Evolutionary conservation across 2,329 filamentous ascomycete genomes (phyloP).

Genomic region (Pseudophaeomoniella oleicola): DNA sequence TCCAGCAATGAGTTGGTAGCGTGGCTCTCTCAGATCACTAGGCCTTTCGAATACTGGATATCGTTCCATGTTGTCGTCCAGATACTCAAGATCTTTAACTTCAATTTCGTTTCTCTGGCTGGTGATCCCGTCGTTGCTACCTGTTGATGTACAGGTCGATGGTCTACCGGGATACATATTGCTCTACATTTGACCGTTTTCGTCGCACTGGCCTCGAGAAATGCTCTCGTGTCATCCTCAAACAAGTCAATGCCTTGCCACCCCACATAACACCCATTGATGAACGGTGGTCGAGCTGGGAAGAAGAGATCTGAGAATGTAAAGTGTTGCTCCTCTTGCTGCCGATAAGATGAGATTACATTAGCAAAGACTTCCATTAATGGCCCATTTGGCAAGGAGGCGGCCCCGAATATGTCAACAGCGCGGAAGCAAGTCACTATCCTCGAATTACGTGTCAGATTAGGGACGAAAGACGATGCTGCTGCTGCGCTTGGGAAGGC

Average conservation of each 20-base stretch:
- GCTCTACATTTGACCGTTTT: neutral
- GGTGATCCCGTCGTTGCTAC: neutral
- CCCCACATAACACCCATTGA: neutral
- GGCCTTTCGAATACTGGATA: slow-evolving; percentile 1
- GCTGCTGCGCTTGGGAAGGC: neutral
- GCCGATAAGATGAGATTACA: neutral
- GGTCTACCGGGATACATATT: neutral
- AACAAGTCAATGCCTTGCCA: slow-evolving; percentile 1
- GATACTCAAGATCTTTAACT: slow-evolving; percentile 1
- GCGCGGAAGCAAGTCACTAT: neutral
- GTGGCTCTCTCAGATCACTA: slow-evolving; percentile 1
- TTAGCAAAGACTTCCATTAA: neutral
- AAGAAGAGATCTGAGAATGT: slow-evolving; percentile 3
- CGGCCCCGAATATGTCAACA: neutral
- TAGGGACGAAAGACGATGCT: neutral
- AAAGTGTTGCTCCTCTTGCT: slow-evolving; percentile 1
- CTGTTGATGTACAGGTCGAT: neutral
- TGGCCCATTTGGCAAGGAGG: neutral
- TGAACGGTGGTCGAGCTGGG: neutral
- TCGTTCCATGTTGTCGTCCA: slow-evolving; percentile 2
- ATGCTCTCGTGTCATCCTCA: slow-evolving; percentile 1
- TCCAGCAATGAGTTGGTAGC: slow-evolving; percentile 6
- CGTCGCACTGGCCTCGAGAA: neutral
- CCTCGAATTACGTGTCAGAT: neutral
- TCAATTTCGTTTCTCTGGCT: neutral